A percentile compares a stretch with the other conserved stretches of the same genome.
These are phyloP conservation scores for Fusarium armeniacum DNA, from an alignment of 2,329 filamentous ascomycete genomes.

Conservation along the genomic window DNA sequence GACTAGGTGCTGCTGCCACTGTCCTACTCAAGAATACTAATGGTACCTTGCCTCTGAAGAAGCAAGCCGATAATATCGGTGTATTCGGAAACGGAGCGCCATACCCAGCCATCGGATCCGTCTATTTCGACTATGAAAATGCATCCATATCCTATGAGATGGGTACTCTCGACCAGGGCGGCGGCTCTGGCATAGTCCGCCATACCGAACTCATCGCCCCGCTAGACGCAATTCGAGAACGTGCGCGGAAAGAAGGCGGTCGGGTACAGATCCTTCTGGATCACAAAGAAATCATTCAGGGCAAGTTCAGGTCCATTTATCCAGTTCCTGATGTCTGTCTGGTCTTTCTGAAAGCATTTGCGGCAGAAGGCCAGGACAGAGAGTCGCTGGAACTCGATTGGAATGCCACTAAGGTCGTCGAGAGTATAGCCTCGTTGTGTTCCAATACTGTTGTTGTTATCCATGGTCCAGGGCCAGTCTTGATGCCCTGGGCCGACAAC, in stretches of 20 bases:
- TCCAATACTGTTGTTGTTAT: constrained; percentile 4
- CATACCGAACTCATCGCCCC: constrained; percentile 55
- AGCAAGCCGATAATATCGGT: constrained; percentile 68
- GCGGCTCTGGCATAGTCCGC: constrained; percentile 62
- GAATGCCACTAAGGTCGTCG: constrained; percentile 71
- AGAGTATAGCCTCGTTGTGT: constrained; percentile 66
- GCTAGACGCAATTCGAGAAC: constrained; percentile 58
- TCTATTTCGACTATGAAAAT: constrained; percentile 69
- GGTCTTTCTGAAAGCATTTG: constrained; percentile 74
- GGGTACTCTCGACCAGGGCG: constrained; percentile 69
- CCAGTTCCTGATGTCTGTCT: constrained; percentile 73
- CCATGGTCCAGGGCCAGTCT: constrained; percentile 1
- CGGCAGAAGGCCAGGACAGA: constrained; percentile 73
- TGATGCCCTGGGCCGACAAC: constrained; percentile 71
- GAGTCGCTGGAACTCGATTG: constrained; percentile 62
- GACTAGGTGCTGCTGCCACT: constrained; percentile 69
- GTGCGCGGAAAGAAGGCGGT: constrained; percentile 59
- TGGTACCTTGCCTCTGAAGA: constrained; percentile 70
- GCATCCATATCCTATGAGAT: constrained; percentile 65
- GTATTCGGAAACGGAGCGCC: constrained; percentile 65
- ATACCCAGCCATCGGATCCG: constrained; percentile 68
- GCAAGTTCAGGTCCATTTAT: constrained; percentile 56
- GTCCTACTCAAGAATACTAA: constrained; percentile 80
- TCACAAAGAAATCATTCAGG: neutral
- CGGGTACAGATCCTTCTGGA: constrained; percentile 5